Percentiles rank a stretch among this genome's conserved stretches.
Conservation (phyloP, 495 filamentous ascomycete genomes). For the Acidomyces sp. region DNA sequence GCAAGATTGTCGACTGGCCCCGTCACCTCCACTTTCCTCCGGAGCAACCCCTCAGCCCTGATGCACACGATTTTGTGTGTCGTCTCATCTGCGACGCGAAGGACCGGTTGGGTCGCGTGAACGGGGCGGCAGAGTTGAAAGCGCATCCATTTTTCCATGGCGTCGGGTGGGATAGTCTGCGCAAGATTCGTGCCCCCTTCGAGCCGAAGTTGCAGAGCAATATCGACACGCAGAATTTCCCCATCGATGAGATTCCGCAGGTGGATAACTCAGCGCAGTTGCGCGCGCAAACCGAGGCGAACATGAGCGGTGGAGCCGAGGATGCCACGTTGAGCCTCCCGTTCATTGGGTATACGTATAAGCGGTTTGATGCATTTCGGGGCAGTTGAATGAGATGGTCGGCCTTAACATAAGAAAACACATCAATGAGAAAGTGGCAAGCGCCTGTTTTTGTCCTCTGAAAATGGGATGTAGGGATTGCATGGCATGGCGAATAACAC, state of each 20-base stretch:
- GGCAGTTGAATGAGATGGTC: conserved; percentile 18
- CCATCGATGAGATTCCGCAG: conserved; percentile 93
- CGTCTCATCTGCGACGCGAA: conserved; percentile 87
- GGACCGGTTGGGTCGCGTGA: conserved; percentile 71
- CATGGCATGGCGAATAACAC: too few species aligned
- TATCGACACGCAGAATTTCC: conserved; percentile 97
- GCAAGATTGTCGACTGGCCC: conserved; percentile 98
- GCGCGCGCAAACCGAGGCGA: conserved; percentile 48
- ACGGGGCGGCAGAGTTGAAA: conserved; percentile 80
- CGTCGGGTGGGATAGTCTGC: conserved; percentile 82
- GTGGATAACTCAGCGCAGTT: conserved; percentile 64
- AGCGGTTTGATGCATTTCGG: conserved; percentile 80
- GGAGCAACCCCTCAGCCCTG: conserved; percentile 73
- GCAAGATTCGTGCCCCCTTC: conserved; percentile 86
- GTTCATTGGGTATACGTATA: conserved; percentile 98
- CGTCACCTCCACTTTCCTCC: conserved; percentile 93
- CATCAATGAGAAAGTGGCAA: too few species aligned
- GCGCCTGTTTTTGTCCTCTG: too few species aligned
- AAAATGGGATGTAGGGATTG: too few species aligned
- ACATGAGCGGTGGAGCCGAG: conserved; percentile 31
- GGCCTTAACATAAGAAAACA: too few species aligned
- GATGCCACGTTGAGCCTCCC: conserved; percentile 82
- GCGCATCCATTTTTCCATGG: conserved; percentile 89
- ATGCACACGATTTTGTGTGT: conserved; percentile 77
- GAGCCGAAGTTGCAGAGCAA: conserved; percentile 83